Evolutionary conservation across 2,329 filamentous ascomycete species (phyloP), one percentile per base, ranked within the genome.

Genomic region (Exophiala sp.): DNA sequence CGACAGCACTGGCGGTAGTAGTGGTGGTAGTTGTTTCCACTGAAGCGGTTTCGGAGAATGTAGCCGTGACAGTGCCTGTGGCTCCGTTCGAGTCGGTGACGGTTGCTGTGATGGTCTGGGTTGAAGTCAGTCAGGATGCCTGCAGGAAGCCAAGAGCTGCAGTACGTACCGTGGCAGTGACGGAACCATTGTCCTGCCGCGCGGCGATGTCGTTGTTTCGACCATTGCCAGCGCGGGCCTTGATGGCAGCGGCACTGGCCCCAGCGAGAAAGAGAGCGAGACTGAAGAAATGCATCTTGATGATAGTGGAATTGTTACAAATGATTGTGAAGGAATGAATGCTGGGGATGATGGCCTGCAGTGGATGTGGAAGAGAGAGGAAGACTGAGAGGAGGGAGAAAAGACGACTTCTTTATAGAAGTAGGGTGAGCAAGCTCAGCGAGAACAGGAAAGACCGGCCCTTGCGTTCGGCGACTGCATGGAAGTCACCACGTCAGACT

Each of bases 261-360:
- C 40, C 40, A 30, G 40, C 40, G 18, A 43, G 10, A 21, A 43
- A 16, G 32, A 43, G 40, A 43, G 14, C 40, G 40, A 43, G 40
- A 43, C 7, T 5, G 24, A 32, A 29, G 40, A 43, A 29, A 24
- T 43, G 40, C 40, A 43, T 43, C 19, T 43, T 43, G 40, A 19
- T 29, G 9, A 30, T 43, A 43, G 23, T 19, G 6, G 22, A 13
- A 8, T 5, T 19, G 19, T 10, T 37, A 37, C 34, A 24, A 14
- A 41, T 41, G 38, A 40, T 16, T 29, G n/a, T 23, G 19, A 42
- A 23, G n/a, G 11, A 19, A 30, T 3, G 24, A 32, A n/a, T 43
- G 40, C 16, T 24, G 40, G 16, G n/a, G 22, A 11, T 14, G 22
- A 11, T 14, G 22, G 16, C 13, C 9, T 22, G 10, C 23, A 11